Base-by-base conservation (phyloP, 163 green algal genomes). In the Scenedesmus sp. region DNA sequence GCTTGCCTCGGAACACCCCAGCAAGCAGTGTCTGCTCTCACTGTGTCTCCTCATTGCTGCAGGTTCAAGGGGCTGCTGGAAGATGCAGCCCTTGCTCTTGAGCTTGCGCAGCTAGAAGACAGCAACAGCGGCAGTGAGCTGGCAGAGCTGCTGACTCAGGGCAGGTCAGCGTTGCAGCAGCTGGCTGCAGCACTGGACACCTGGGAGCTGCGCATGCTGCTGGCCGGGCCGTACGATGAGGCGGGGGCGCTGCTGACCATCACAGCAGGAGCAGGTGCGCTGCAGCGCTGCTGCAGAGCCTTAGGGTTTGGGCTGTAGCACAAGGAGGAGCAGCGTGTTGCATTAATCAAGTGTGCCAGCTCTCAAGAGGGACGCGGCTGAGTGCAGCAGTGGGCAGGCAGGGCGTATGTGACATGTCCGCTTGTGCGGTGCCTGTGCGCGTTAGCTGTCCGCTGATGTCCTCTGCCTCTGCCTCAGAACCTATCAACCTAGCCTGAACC, bases 221-320 rank as follows among this genome's bases (percentile, higher is more conserved):
- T 99, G 83, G 88, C 89, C 0, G 97, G 97, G 0, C 93, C 93
- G 0, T 98, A 97, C 51, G 97, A 99, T 65, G 92, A 95, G 0
- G 84, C 92, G 0, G 91, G 91, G 3, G 97, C 97, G 0, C 88
- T 96, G 18, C 79, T 99, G 33, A 95, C 89, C 16, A 97, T 98
- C 85, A 94, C 95, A 85, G 95, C 97, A 42, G 98, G 98, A 0
- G 97, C 97, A 18, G 97, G 97, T 35, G 96, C 1, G 56, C 7
- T n/a, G 37, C 73, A 81, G 22, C 20, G 65, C 65, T 33, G 10
- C 65, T 37, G 65, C 4, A 78, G 12, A 42, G 65, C 16, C n/a
- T 37, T 42, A n/a, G n/a, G n/a, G n/a, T n/a, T n/a, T n/a, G n/a
- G n/a, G n/a, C n/a, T n/a, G n/a, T n/a, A n/a, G n/a, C n/a, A n/a